Base-by-base conservation (phyloP, 2,329 filamentous ascomycete genomes). In the Albophoma yamanashiensis region DNA sequence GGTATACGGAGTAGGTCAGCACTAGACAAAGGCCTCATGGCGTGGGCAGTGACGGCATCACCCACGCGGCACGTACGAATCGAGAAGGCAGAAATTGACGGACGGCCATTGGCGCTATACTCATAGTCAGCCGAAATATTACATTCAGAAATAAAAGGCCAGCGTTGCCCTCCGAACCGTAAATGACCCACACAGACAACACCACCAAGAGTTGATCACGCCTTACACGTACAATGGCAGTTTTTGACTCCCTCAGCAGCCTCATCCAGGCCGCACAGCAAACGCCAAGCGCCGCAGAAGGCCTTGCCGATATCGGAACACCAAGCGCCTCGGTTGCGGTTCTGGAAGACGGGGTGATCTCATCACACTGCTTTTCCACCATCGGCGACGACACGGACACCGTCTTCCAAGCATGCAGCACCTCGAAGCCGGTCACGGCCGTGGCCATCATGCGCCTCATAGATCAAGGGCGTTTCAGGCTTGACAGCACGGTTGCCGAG, bases 391-490 rank as follows among this genome's bases (percentile, higher is more conserved):
- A 62, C 11, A 50, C 57, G 31, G 60, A 63, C 36, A 65, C 64
- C 1, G 3, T 64, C 6, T 65, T 64, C 22, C 64, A 64, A 40
- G 64, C 64, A n/a, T 62, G 60, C 47, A 65, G 64, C 55, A 64
- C 64, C 42, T 64, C 64, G 27, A 65, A 65, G 25, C 58, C 64
- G n/a, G 56, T 64, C 47, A 31, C 47, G 27, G 47, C 47, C 25
- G 25, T 50, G 5, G 47, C 47, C 6, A 27, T 31, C 7, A 50
- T 50, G 47, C 47, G 47, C 14, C 47, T 50, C 47, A 11, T 50
- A 25, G 47, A 50, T 1, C 14, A 50, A 8, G 47, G 47, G 14
- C 47, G 15, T 1, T 9, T 50, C 25, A 31, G 2, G 2, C 47
- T 50, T 11, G 47, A 50, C 15, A 50, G 25, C 47, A 50, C 47